These are phyloP conservation scores for Kalanchoe fedtschenkoi DNA, from an alignment of 164 flowering plant genomes.

Conservation along the genomic window DNA sequence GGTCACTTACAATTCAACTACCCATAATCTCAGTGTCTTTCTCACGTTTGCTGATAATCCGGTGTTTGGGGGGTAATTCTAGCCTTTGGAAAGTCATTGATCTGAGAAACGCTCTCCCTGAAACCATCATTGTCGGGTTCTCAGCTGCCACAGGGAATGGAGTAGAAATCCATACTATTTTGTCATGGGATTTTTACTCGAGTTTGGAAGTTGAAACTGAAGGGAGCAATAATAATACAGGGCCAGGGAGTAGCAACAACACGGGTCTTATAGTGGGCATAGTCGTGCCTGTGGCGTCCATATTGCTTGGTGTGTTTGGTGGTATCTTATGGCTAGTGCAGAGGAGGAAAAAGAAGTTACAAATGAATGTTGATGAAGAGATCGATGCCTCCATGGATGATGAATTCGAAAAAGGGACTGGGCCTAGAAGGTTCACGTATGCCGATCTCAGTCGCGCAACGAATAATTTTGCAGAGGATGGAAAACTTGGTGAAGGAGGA, in stretches of 20 bases:
- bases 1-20: conserved; percentile 35
- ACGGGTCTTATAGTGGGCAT: conserved; percentile 9
- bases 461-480: conserved; percentile 17
- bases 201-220: conserved; percentile 16
- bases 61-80: conserved; percentile 16
- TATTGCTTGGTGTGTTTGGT: conserved; percentile 5
- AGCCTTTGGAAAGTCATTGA: conserved; percentile 28
- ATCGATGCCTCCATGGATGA: conserved; percentile 18
- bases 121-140: conserved; percentile 39
- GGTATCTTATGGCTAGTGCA: conserved; percentile 6
- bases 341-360: conserved; percentile 8
- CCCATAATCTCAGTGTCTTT: conserved; percentile 32
- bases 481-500: conserved; percentile 28
- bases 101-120: conserved; percentile 32
- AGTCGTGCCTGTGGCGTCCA: neutral
- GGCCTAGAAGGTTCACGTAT: conserved; percentile 28
- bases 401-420: conserved; percentile 29
- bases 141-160: conserved; percentile 51
- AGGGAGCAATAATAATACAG: too few species aligned
- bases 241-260: too few species aligned
- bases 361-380: neutral
- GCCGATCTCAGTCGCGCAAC: conserved; percentile 20
- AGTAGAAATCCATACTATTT: conserved; percentile 30
- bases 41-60: conserved; percentile 32
- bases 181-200: conserved; percentile 49